Base-by-base conservation (phyloP, 768 basidiomycete genomes). In the Mycena belliarum region DNA sequence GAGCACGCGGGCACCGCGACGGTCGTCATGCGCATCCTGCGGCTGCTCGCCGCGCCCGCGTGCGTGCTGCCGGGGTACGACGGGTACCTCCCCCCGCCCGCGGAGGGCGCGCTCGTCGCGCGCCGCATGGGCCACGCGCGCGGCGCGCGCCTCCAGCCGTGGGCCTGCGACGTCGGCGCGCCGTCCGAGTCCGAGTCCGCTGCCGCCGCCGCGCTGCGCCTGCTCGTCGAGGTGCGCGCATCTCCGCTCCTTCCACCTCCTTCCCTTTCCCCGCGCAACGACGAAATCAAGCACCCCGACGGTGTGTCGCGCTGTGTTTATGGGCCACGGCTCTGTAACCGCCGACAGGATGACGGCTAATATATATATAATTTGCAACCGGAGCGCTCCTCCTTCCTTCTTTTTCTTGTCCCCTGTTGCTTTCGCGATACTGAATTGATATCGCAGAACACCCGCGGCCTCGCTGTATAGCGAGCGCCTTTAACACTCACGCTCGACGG, bases 11-110 rank as follows among this genome's bases (percentile, higher is more conserved):
- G 73, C 60, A 45, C 70, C 70, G 42, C 63, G 70, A 14, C 67
- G 67, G 11, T 73, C 70, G 18, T 70, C 69, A 1, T 72, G 68
- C 49, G 76, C 74, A 53, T 67, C 23, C 23, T 62, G 15, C 55
- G 60, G 37, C 55, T 67, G 26, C 45, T 67, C 25, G 21, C 52
- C 4, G 40, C 59, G 29, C 52, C 63, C n/a, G 40, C 55, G 3
- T 58, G 47, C 26, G 43, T 50, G 25, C 48, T 60, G n/a, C 57
- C 51, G 6, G 35, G 2, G 15, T 63, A 67, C 46, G 58, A 65
- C 33, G 42, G 51, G 33, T 32, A 57, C 55, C 47, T 63, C 28
- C 59, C 59, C 14, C 16, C 25, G 48, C 59, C 59, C 3, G 45
- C 37, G 23, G 59, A 54, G 24, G 53, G 59, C 38, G 49, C 43